These are phyloP conservation scores for Microdochium trichocladiopsis DNA, from an alignment of 2,329 filamentous ascomycete genomes.

Conservation along the genomic window DNA sequence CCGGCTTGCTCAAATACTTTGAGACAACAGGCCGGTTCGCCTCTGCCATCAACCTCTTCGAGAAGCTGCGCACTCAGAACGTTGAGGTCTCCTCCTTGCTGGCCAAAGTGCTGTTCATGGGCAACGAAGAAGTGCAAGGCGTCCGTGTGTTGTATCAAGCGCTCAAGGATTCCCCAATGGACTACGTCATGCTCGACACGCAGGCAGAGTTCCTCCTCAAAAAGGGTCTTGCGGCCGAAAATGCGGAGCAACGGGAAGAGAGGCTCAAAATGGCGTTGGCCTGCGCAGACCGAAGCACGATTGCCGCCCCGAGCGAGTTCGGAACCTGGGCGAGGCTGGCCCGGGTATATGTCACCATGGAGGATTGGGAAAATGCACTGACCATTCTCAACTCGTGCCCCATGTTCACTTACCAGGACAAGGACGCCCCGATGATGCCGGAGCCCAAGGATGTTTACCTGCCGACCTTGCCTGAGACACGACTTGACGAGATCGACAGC, in stretches of 20 bases:
- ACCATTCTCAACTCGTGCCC: slow-evolving; percentile 96
- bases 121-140: slow-evolving; percentile 94
- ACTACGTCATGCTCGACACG: slow-evolving; percentile 91
- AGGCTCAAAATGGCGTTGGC: slow-evolving; percentile 81
- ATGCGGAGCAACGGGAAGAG: slow-evolving; percentile 50
- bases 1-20: slow-evolving; percentile 91
- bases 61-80: slow-evolving; percentile 86
- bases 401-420: slow-evolving; percentile 99
- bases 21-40: slow-evolving; percentile 90
- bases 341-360: slow-evolving; percentile 87
- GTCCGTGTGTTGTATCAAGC: slow-evolving; percentile 83
- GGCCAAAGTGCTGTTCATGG: slow-evolving; percentile 85
- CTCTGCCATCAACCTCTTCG: slow-evolving; percentile 95
- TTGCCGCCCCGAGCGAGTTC: slow-evolving; percentile 94
- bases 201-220: slow-evolving; percentile 87
- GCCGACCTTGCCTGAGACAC: slow-evolving; percentile 79
- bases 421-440: slow-evolving; percentile 90
- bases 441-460: slow-evolving; percentile 84
- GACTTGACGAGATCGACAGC: slow-evolving; percentile 94
- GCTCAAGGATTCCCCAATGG: slow-evolving; percentile 89
- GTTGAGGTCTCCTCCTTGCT: slow-evolving; percentile 90
- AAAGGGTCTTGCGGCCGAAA: slow-evolving; percentile 59
- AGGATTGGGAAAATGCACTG: slow-evolving; percentile 94
- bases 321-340: slow-evolving; percentile 92
- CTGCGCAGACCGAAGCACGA: slow-evolving; percentile 89